Evolutionary conservation across 2,329 filamentous ascomycete genomes (phyloP), one percentile per base, ranked within the genome.

Genomic region (Colletotrichum costaricense): DNA sequence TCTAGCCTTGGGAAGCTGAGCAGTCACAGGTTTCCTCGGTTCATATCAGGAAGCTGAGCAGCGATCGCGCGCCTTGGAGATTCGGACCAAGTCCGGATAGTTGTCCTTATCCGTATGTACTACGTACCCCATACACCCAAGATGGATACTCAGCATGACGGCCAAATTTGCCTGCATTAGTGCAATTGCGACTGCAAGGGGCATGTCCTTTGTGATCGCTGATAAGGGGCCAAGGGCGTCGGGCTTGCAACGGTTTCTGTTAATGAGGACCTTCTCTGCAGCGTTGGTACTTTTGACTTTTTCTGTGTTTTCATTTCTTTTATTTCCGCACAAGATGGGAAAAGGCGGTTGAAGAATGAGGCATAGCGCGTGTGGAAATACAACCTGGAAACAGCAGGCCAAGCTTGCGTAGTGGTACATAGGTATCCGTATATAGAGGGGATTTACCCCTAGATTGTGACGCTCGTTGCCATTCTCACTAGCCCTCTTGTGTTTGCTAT

Each of bases 111-210:
- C 30, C 33, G 16, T 33, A 33, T 9, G 28, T 28, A 33, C 30
- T 33, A 2, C 33, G 33, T 35, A 35, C 33, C 12, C 4, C 33
- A 12, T 35, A 12, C 38, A n/a, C 56, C n/a, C 14, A 30, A 19
- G 28, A 60, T 35, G 16, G n/a, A 26, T 12, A 12, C 33, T 4
- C 11, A 35, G 62, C 66, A 64, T 65, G 66, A 65, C 46, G 60
- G 67, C 67, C 59, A 52, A 60, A n/a, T 57, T 70, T 49, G 59
- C 55, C 60, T 73, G 70, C 70, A 65, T 70, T 70, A 66, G 70
- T 66, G 70, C 35, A 22, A 55, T 55, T 73, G 67, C 70, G 56
- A 66, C 60, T 73, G 67, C 70, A 60, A 73, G 70, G 70, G 70
- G 55, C 69, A 46, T 69, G 52, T 30, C 33, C n/a, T 30, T 16